Evolutionary conservation across 805 yeast species (phyloP).

Genomic region (Candida montana): DNA sequence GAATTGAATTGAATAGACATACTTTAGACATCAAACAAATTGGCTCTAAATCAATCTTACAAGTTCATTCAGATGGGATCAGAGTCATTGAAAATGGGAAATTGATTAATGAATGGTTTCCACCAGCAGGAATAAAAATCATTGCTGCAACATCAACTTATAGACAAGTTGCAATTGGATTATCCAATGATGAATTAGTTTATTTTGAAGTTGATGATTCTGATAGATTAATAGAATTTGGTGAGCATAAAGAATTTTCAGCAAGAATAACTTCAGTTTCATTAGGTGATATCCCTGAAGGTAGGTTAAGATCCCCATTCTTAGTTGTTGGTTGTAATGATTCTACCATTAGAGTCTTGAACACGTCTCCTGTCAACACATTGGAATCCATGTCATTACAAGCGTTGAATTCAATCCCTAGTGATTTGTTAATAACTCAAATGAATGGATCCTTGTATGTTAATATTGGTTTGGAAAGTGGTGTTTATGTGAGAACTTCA

Average conservation of each 20-base stretch:
- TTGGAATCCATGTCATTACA: conserved; percentile 61
- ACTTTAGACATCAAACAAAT: conserved; percentile 69
- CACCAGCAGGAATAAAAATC: conserved; percentile 72
- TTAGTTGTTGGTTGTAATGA: conserved; percentile 72
- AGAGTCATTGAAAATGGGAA: conserved; percentile 41
- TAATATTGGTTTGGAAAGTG: conserved; percentile 81
- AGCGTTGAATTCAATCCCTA: conserved; percentile 49
- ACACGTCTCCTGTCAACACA: conserved; percentile 53
- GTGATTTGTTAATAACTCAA: conserved; percentile 30
- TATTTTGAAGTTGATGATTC: conserved; percentile 71
- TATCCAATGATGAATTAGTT: conserved; percentile 69
- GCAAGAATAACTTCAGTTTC: conserved; percentile 43
- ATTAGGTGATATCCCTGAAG: conserved; percentile 44
- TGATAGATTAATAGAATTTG: conserved; percentile 67
- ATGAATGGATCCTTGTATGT: conserved; percentile 31
- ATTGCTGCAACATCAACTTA: conserved; percentile 55
- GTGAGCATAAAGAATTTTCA: conserved; percentile 50
- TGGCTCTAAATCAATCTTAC: conserved; percentile 59
- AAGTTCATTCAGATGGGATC: conserved; percentile 67
- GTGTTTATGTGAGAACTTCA: conserved; percentile 63
- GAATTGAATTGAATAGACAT: conserved; percentile 47
- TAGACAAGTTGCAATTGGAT: conserved; percentile 62
- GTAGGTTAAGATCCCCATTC: conserved; percentile 44
- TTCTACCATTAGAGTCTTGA: conserved; percentile 60
- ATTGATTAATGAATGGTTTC: conserved; percentile 57